Conservation (phyloP, 257 asterid species). For the Lycium barbarum region DNA sequence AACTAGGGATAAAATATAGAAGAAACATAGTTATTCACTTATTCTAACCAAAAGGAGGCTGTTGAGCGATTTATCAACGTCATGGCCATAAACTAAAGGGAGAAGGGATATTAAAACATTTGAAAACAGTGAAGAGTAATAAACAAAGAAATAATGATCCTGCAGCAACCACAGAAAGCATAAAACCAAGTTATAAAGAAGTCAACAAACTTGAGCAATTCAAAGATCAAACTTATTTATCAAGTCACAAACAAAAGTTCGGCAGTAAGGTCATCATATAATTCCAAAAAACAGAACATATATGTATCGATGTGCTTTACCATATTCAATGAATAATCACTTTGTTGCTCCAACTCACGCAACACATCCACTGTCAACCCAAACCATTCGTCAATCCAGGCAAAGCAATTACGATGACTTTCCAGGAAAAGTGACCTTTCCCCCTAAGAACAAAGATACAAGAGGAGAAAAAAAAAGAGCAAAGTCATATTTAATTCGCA, state of each 20-base stretch:
- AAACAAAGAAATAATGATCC: background rate
- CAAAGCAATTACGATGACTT: slow-evolving; percentile 78
- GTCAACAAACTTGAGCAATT: slow-evolving; percentile 13
- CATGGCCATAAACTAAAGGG: background rate
- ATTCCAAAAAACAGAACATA: background rate
- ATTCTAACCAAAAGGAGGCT: background rate
- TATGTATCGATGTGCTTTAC: slow-evolving; percentile 40
- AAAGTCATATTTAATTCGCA: background rate
- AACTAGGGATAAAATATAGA: background rate
- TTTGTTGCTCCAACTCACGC: slow-evolving; percentile 82
- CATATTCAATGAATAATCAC: slow-evolving; percentile 76
- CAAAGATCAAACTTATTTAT: slow-evolving; percentile 3
- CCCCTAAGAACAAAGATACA: slow-evolving; percentile 53
- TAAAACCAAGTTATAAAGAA: background rate
- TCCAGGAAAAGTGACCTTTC: slow-evolving; percentile 90
- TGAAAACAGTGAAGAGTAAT: background rate
- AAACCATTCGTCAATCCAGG: slow-evolving; percentile 93
- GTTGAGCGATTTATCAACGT: background rate
- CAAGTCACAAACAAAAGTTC: background rate
- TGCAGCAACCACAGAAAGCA: background rate
- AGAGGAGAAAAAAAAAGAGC: background rate
- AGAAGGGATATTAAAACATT: background rate
- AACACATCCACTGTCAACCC: slow-evolving; percentile 70
- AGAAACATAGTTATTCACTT: background rate
- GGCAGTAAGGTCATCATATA: background rate